Evolutionary conservation across 352 stramenopile genomes (phyloP).

Genomic region (Pilasporangium apinafurcum): DNA sequence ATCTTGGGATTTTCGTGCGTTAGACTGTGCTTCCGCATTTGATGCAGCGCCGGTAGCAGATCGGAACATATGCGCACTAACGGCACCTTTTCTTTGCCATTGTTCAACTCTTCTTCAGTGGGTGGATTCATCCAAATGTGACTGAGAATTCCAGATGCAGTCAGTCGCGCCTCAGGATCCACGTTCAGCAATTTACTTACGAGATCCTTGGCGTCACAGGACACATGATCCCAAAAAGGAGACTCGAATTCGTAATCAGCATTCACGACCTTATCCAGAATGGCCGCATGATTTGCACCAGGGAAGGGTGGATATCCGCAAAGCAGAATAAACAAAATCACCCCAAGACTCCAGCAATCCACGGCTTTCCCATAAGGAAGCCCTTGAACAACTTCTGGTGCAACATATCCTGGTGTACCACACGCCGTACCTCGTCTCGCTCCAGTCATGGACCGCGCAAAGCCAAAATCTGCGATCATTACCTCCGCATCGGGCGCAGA

Average conservation of each 20-base stretch:
- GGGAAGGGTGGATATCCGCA: constrained; percentile 89
- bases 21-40: constrained; percentile 74
- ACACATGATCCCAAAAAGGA: constrained; percentile 94
- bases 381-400: constrained; percentile 90
- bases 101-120: constrained; percentile 6
- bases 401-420: constrained; percentile 89
- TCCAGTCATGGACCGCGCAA: constrained; percentile 61
- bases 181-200: constrained; percentile 91
- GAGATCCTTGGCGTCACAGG: constrained; percentile 91
- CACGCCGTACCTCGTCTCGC: constrained; percentile 58
- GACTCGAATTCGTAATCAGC: constrained; percentile 89
- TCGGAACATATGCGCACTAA: constrained; percentile 40
- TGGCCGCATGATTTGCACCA: constrained; percentile 60
- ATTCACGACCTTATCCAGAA: constrained; percentile 65
- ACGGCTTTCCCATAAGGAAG: constrained; percentile 84
- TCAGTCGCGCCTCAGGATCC: constrained; percentile 71
- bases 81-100: constrained; percentile 15
- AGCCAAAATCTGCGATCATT: constrained; percentile 89
- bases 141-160: constrained; percentile 52
- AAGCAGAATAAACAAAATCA: constrained; percentile 93
- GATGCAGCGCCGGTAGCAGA: constrained; percentile 52
- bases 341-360: constrained; percentile 93
- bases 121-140: constrained; percentile 76
- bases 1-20: constrained; percentile 66
- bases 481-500: constrained; percentile 61